phyloP scores from a whole-genome alignment of 2,329 filamentous ascomycete genomes.

The Plenodomus lindquistii region DNA sequence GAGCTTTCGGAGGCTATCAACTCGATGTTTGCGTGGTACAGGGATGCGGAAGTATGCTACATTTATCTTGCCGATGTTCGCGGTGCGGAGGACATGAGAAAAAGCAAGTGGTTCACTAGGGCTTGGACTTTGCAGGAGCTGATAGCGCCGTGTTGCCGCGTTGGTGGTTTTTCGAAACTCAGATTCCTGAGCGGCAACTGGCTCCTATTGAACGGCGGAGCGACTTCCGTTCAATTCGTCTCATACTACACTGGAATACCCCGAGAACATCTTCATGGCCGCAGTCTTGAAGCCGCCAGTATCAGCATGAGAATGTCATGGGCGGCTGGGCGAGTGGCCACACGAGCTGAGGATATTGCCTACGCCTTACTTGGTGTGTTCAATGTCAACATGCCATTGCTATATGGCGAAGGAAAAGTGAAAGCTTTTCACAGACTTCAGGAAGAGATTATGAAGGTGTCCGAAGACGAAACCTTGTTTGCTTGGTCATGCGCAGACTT shows the following conservation, averaged over 20 bases:
- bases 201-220: conserved; percentile 8
- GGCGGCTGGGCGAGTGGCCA: conserved; percentile 20
- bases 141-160: conserved; percentile 11
- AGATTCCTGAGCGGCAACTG: conserved; percentile 14
- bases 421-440: conserved; percentile 21
- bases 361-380: conserved; percentile 28
- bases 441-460: conserved; percentile 30
- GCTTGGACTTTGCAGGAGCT: conserved; percentile 28
- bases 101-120: conserved; percentile 16
- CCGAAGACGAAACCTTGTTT: conserved; percentile 22
- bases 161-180: conserved; percentile 3
- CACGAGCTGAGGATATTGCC: conserved; percentile 23
- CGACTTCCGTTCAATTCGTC: background rate
- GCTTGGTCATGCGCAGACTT: conserved; percentile 15
- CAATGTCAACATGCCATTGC: conserved; percentile 20
- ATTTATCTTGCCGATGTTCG: conserved; percentile 16
- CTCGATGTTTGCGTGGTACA: conserved; percentile 24
- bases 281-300: conserved; percentile 6
- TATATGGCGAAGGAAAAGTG: conserved; percentile 21
- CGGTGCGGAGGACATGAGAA: background rate
- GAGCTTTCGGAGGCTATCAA: conserved; percentile 21
- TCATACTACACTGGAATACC: conserved; percentile 8
- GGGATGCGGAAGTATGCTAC: conserved; percentile 13
- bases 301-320: conserved; percentile 26
- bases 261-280: conserved; percentile 2